Percentiles rank a stretch among this genome's conserved stretches.
phyloP scores from a whole-genome alignment of 768 basidiomycete species.

The Royoungia palumana region DNA sequence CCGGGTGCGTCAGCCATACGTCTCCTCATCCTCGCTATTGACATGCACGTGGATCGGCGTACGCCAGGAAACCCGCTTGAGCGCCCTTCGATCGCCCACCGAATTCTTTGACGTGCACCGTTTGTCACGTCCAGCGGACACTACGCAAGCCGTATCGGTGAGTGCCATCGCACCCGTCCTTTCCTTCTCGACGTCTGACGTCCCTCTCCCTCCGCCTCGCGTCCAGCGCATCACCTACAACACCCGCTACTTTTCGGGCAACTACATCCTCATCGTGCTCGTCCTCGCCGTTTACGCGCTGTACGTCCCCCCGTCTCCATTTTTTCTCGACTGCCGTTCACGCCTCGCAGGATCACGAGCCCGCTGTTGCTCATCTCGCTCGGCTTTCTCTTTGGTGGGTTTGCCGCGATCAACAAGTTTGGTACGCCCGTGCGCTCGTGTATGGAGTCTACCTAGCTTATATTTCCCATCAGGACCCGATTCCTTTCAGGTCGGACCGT shows the following conservation, averaged over 20 bases:
- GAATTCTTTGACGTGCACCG: conserved; percentile 87
- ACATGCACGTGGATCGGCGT: background rate
- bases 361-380: conserved; percentile 79
- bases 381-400: conserved; percentile 88
- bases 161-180: too few species aligned
- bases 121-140: conserved; percentile 77
- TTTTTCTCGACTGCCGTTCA: background rate
- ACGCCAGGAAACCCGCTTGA: conserved; percentile 71
- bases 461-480: conserved; percentile 60
- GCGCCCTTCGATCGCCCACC: conserved; percentile 62
- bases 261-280: conserved; percentile 80
- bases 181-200: too few species aligned
- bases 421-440: conserved; percentile 46
- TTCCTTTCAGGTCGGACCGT: conserved; percentile 77
- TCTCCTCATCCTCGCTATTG: background rate
- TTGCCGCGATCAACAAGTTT: conserved; percentile 83
- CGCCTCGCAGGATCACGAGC: conserved; percentile 63
- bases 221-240: conserved; percentile 89
- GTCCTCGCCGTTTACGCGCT: conserved; percentile 82
- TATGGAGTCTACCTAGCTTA: too few species aligned
- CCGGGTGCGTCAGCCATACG: conserved; percentile 45
- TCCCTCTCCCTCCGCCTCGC: background rate
- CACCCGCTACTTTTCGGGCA: conserved; percentile 87
- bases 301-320: conserved; percentile 41
- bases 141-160: conserved; percentile 76